phyloP scores from a whole-genome alignment of 331 rosid species.

The Stylosanthes scabra region DNA sequence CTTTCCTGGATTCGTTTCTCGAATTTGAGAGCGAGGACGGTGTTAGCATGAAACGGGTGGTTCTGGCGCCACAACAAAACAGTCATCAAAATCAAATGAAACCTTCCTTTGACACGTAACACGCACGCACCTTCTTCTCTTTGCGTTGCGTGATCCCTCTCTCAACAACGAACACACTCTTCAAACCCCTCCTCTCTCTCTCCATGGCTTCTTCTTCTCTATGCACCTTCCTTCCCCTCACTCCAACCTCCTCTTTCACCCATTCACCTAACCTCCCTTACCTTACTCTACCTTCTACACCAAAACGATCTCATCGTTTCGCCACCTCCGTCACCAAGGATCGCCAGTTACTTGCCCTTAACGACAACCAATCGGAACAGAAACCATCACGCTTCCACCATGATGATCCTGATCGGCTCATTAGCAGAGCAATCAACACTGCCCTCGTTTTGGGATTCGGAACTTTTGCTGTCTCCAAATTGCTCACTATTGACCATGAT shows the following conservation, averaged over 20 bases:
- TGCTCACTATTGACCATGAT: slow-evolving; percentile 89
- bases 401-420: slow-evolving; percentile 41
- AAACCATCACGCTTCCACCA: slow-evolving; percentile 45
- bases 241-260: slow-evolving; percentile 16
- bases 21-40: background rate
- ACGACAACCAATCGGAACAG: slow-evolving; percentile 37
- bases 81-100: background rate
- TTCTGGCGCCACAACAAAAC: background rate
- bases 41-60: background rate
- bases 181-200: background rate
- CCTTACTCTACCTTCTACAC: slow-evolving; percentile 16
- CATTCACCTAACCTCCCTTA: slow-evolving; percentile 37
- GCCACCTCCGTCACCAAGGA: slow-evolving; percentile 62
- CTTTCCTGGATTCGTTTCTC: too few relatives aligned
- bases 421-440: slow-evolving; percentile 68
- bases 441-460: slow-evolving; percentile 84
- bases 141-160: slow-evolving; percentile 5
- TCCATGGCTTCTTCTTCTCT: slow-evolving; percentile 60
- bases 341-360: slow-evolving; percentile 52
- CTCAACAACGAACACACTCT: background rate
- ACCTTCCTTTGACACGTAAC: slow-evolving; percentile 11
- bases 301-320: slow-evolving; percentile 47
- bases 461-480: slow-evolving; percentile 77
- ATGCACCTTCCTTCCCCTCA: slow-evolving; percentile 36
- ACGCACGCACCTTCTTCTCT: background rate